Conservation (phyloP, 495 filamentous ascomycete genomes). For the Aspergillus leporis region DNA sequence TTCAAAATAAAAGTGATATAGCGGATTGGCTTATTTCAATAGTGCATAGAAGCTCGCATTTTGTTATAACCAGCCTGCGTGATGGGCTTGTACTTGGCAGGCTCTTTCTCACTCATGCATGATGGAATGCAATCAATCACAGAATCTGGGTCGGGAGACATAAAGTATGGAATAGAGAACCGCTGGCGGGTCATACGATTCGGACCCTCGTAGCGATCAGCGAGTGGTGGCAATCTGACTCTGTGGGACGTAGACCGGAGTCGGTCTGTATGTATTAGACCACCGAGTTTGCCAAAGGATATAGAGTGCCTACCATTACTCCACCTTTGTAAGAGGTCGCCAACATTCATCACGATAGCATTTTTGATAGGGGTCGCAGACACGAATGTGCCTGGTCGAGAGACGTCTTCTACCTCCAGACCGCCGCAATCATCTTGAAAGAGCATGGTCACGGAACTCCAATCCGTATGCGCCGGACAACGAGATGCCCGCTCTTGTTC, state of each 20-base stretch:
- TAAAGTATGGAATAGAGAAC: slow-evolving; percentile 66
- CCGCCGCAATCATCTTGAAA: slow-evolving; percentile 57
- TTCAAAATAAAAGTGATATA: no score
- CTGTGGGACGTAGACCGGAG: slow-evolving; percentile 58
- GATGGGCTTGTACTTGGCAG: slow-evolving; percentile 55
- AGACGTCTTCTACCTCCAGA: slow-evolving; percentile 57
- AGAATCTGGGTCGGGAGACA: slow-evolving; percentile 52
- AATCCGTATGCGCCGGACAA: slow-evolving; percentile 56
- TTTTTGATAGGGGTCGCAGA: slow-evolving; percentile 51
- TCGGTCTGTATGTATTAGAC: slow-evolving; percentile 35
- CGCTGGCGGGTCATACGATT: slow-evolving; percentile 50
- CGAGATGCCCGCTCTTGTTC: slow-evolving; percentile 47
- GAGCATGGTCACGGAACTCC: slow-evolving; percentile 52
- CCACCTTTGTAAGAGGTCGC: slow-evolving; percentile 62
- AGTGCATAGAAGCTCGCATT: slow-evolving; percentile 54
- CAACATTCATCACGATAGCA: slow-evolving; percentile 58
- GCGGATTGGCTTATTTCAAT: no score
- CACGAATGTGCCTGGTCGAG: slow-evolving; percentile 49
- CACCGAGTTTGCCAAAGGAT: not conserved
- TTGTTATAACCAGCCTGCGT: slow-evolving; percentile 51
- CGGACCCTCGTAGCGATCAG: slow-evolving; percentile 35
- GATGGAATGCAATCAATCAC: slow-evolving; percentile 59
- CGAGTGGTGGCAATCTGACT: slow-evolving; percentile 45
- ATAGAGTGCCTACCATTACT: slow-evolving; percentile 49
- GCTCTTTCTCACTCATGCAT: slow-evolving; percentile 37